These are phyloP conservation scores for Anthoceros angustus DNA, from an alignment of 225 moss, liverwort and hornwort species.

Conservation along the genomic window DNA sequence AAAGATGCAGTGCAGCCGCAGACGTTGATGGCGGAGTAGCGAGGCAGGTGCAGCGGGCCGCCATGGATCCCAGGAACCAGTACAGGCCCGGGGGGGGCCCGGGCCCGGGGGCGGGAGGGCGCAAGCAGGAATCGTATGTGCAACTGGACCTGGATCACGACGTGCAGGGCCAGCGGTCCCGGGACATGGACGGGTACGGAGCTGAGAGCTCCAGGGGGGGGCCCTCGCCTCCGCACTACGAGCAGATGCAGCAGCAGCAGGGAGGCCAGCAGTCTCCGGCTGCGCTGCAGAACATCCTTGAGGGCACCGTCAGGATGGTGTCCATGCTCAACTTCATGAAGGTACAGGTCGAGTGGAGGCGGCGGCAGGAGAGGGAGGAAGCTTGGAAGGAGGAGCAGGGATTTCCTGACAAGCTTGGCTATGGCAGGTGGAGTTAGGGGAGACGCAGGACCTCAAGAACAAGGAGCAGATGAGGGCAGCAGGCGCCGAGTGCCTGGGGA, in stretches of 20 bases:
- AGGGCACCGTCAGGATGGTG: constrained; percentile 92
- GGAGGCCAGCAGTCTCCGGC: neutral
- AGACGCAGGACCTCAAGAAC: constrained; percentile 66
- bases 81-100: neutral
- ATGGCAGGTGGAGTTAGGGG: constrained; percentile 78
- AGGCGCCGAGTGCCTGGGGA: constrained; percentile 85
- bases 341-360: constrained; percentile 15
- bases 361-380: neutral
- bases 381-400: neutral
- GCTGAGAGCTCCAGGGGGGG: constrained; percentile 2
- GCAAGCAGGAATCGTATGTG: neutral
- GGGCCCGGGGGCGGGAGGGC: neutral
- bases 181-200: neutral
- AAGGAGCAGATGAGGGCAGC: constrained; percentile 97
- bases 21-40: neutral
- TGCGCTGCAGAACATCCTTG: constrained; percentile 14
- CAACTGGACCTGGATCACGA: neutral
- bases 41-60: neutral
- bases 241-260: neutral
- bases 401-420: neutral
- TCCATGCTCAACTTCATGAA: constrained; percentile 99
- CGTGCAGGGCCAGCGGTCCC: neutral
- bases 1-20: neutral
- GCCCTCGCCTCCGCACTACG: neutral
- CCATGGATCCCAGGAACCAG: neutral